Base-by-base conservation (phyloP, 208 protist genomes). In the Porcisia hertigi region DNA sequence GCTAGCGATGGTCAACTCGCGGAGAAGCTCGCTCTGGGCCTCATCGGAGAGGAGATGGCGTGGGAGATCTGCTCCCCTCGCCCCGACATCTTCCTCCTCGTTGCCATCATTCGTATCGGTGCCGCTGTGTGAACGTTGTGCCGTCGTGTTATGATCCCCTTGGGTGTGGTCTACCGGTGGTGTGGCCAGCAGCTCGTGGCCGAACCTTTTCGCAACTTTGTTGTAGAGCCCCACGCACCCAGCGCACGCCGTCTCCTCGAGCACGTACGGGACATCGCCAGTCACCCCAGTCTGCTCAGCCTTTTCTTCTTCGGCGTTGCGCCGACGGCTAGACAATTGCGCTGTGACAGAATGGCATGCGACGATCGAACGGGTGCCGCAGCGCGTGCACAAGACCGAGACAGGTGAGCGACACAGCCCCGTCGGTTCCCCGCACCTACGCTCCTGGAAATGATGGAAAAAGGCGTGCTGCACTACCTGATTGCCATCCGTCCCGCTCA, bases 221-320 rank as follows among this genome's bases (percentile, higher is more conserved):
- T 97, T 97, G 80, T 88, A 94, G 47, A 95, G 65, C 14, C 75
- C 83, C 47, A 97, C 88, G 63, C 93, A 97, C 36, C 93, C 93
- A 3, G 66, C 69, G 58, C 93, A 97, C 60, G 90, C 85, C 41
- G 75, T 81, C 73, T 93, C 91, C 25, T 75, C 60, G 2, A 95
- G 71, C 3, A 85, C 47, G 64, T 85, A 88, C 34, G 77, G 69
- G 16, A 25, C 54, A 3, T 47, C 54, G 52, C 72, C 71, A 58
- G 72, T 75, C 57, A 74, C 78, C 58, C 60, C 76, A 39, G 53
- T 45, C 41, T 67, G 73, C 66, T 49, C 67, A 5, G n/a, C 34
- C 41, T 58, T 65, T 52, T 76, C 84, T 39, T 77, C 80, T 16
- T 59, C 69, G 3, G 72, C 71, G 39, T 47, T 63, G 53, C 76